These are phyloP conservation scores for Fusarium lyarnte DNA, from an alignment of 2,329 filamentous ascomycete genomes.

Conservation along the genomic window DNA sequence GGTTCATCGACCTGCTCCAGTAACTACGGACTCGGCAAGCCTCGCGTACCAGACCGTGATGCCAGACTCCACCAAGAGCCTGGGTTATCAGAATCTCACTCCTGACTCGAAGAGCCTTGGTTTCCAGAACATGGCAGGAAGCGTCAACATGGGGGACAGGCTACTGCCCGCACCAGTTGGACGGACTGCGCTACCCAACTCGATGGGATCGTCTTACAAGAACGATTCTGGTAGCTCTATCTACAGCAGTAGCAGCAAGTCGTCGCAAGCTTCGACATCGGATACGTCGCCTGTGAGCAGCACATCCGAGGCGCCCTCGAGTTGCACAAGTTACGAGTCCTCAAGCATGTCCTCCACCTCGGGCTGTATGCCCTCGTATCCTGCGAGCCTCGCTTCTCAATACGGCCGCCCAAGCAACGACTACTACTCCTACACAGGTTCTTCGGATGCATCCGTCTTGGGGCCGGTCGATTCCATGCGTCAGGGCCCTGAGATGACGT, in stretches of 20 bases:
- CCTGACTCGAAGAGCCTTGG: constrained; percentile 4
- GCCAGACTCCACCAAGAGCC: constrained; percentile 9
- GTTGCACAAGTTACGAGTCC: constrained; percentile 41
- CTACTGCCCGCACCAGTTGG: constrained; percentile 31
- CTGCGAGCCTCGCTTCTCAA: constrained; percentile 26
- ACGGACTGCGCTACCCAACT: constrained; percentile 30
- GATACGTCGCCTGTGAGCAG: constrained; percentile 36
- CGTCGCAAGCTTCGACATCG: constrained; percentile 26
- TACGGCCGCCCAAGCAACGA: constrained; percentile 29
- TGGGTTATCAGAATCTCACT: neutral
- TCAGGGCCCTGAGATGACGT: constrained; percentile 39
- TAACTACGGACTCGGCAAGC: constrained; percentile 4
- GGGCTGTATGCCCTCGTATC: constrained; percentile 29
- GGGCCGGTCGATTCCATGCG: constrained; percentile 22
- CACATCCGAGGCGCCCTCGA: constrained; percentile 30
- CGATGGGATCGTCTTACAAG: constrained; percentile 37
- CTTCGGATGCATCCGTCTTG: constrained; percentile 25
- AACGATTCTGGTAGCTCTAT: constrained; percentile 40
- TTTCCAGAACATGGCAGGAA: constrained; percentile 37
- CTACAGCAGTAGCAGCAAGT: constrained; percentile 37
- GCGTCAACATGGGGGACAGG: constrained; percentile 32
- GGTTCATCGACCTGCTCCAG: constrained; percentile 18
- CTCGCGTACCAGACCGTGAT: constrained; percentile 8
- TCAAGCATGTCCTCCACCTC: constrained; percentile 33
- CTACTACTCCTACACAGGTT: constrained; percentile 30